Base-by-base conservation (phyloP, 352 stramenopile genomes). In the Hyaloperonospora arabidopsidis region DNA sequence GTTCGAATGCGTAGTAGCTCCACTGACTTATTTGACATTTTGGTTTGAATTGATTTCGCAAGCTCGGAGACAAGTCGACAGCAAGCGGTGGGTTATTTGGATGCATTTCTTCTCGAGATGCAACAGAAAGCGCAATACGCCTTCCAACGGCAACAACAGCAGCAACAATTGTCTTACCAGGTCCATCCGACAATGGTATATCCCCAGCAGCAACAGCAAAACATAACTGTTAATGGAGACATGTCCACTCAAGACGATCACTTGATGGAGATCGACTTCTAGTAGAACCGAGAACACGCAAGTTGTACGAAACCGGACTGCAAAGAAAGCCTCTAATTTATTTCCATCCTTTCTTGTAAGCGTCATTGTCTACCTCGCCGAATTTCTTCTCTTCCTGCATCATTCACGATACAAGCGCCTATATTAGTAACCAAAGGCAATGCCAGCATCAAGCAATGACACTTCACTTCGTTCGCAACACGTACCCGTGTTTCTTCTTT, bases 301-400 rank as follows among this genome's bases (percentile, higher is more conserved):
- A 25, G n/a, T 40, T 59, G 57, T 50, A 55, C 49, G 59, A 46
- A 45, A 49, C 39, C 50, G 40, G 52, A 58, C 46, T 54, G 47
- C 17, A 59, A 57, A 18, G 19, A 45, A 34, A 49, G 43, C 29
- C 23, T 49, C 51, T 73, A 73, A 69, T 49, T 82, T 86, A 89
- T 74, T 87, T 89, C 82, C 79, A 90, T 45, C 61, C 65, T 63
- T 74, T 72, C 62, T 92, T 92, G 77, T 92, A 89, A 61, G 70
- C 58, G 36, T 89, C 77, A 41, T 76, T 87, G 34, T 89, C 77
- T 2, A 70, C 52, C 25, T 78, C 74, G 11, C 79, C 79, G 57
- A 77, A 75, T 61, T 88, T 83, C 41, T 75, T 76, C 14, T 79
- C 74, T 15, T 84, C 66, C 54, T 74, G 52, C 36, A n/a, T 45